phyloP scores from a whole-genome alignment of 2,329 filamentous ascomycete species.

The Ophiobolus disseminans region DNA sequence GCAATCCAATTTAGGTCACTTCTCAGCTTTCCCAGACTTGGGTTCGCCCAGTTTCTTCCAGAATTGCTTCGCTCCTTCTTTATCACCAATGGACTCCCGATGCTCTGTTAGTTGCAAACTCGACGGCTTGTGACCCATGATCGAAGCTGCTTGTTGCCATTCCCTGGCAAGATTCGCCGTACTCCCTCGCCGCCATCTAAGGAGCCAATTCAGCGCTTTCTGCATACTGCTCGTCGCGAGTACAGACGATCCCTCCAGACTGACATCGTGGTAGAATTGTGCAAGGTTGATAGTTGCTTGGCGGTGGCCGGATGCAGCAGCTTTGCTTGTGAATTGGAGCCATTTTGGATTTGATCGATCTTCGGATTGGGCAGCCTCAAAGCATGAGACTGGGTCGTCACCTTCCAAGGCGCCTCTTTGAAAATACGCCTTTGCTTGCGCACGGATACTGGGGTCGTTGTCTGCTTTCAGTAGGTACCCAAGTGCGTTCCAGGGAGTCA shows the following conservation, averaged over 20 bases:
- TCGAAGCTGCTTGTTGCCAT: conserved; percentile 41
- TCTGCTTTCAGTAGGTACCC: conserved; percentile 30
- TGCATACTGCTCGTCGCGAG: conserved; percentile 16
- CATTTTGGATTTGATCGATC: conserved; percentile 43
- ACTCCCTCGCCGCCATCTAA: conserved; percentile 24
- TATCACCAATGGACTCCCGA: conserved; percentile 18
- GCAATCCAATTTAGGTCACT: conserved; percentile 37
- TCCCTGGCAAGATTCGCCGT: conserved; percentile 31
- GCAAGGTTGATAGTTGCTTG: conserved; percentile 50
- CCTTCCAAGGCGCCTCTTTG: conserved; percentile 46
- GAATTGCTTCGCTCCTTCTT: conserved; percentile 19
- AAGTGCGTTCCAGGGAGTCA: conserved; percentile 42
- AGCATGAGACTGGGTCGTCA: conserved; percentile 55
- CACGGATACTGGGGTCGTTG: conserved; percentile 17
- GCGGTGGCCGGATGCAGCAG: conserved; percentile 50
- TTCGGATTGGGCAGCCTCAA: conserved; percentile 42
- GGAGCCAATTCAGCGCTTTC: conserved; percentile 33
- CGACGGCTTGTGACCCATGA: conserved; percentile 37
- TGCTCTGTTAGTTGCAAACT: conserved; percentile 34
- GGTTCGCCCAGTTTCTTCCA: conserved; percentile 24
- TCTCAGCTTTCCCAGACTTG: conserved; percentile 24
- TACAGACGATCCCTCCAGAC: conserved; percentile 18
- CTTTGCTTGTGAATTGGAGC: conserved; percentile 55
- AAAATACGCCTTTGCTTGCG: conserved; percentile 40
- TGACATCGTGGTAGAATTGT: conserved; percentile 50